Base-by-base conservation (phyloP, 768 basidiomycete species). In the Hygrocybe punicea region DNA sequence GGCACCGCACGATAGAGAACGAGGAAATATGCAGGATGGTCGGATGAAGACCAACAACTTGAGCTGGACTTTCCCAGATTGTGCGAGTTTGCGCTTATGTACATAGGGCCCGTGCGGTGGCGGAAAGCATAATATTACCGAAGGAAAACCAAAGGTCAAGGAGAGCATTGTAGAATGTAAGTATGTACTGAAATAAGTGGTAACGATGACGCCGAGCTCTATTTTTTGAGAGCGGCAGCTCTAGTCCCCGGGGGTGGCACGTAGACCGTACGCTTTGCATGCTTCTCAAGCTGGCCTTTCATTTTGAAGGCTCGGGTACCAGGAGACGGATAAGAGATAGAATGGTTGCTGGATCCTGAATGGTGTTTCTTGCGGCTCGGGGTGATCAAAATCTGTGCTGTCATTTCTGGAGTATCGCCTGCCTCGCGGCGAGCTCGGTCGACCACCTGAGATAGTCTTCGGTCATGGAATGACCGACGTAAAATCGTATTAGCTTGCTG, bases 1-100 rank as follows among this genome's bases (percentile, higher is more conserved):
- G 77, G 81, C 81, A 86, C 86, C 87, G 85, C 87, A 89, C 86
- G 87, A 87, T 86, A 72, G 75, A 76, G 76, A 72, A 63, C 63
- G 59, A 67, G 39, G 46, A 29, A 39, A n/a, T 4, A 39, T 29
- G 55, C 35, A 49, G 40, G 24, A 14, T n/a, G 53, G 14, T 46
- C 34, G 4, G 19, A 8, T 14, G n/a, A 45, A 29, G 4, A 2
- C 24, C 7, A 54, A 39, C 36, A 19, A 37, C 10, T 4, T 3
- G 35, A 53, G 39, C 24, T n/a, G 2, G 16, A 10, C 11, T 16
- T 16, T 24, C 21, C 4, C 14, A 13, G 19, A 2, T n/a, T n/a
- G 17, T 35, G 13, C 16, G 34, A 23, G 29, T 51, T 51, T 51
- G 23, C 37, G 36, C 34, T n/a, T 56, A 34, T 49, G 29, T 56